These are phyloP conservation scores for Extremus antarcticus DNA, from an alignment of 495 filamentous ascomycete genomes.

Conservation along the genomic window DNA sequence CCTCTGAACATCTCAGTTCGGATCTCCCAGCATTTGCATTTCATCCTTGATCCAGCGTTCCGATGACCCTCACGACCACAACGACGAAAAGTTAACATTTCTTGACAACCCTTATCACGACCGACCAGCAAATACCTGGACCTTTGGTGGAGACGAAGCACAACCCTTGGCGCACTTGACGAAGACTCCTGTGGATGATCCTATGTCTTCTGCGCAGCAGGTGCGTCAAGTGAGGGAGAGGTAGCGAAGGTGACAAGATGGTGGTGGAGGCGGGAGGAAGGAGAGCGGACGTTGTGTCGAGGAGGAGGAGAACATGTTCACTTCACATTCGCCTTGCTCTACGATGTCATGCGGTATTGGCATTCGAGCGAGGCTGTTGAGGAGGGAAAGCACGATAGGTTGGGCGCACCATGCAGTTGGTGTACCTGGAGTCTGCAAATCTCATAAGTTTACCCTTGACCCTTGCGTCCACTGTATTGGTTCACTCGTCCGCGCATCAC, in stretches of 20 bases:
- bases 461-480: no score
- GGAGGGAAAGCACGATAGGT: not conserved
- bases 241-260: not conserved
- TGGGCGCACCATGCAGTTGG: not conserved
- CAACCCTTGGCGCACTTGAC: not conserved
- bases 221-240: not conserved
- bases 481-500: no score
- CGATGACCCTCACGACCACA: constrained; percentile 4
- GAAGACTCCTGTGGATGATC: constrained; percentile 14
- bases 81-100: constrained; percentile 2
- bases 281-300: constrained; percentile 1
- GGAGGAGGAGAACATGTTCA: not conserved
- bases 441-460: not conserved
- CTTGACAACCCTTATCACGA: constrained; percentile 15
- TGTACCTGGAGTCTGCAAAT: not conserved
- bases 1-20: not conserved
- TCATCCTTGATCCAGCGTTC: not conserved
- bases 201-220: not conserved
- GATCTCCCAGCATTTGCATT: not conserved
- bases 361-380: not conserved
- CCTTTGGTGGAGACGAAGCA: constrained; percentile 9
- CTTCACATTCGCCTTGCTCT: not conserved
- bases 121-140: constrained; percentile 19
- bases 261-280: constrained; percentile 1
- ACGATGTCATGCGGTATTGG: not conserved